Evolutionary conservation across 352 stramenopile genomes (phyloP).

Genomic region (Phytophthora pluvialis): DNA sequence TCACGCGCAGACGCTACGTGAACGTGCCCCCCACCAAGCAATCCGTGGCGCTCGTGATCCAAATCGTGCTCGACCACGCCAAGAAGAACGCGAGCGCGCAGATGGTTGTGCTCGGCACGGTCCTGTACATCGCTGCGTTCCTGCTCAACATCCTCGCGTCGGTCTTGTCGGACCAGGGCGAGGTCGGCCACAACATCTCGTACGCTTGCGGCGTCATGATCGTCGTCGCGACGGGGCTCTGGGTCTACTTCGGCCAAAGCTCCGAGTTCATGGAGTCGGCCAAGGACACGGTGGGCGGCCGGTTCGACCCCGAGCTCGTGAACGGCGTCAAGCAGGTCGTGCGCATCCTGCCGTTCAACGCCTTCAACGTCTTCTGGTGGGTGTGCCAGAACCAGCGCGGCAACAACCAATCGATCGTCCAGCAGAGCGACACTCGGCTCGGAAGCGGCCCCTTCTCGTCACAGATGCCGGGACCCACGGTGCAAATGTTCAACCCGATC

Average conservation of each 20-base stretch:
- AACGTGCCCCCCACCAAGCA: conserved; percentile 41
- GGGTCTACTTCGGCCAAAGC: conserved; percentile 53
- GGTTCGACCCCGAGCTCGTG: conserved; percentile 47
- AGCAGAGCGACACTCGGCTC: conserved; percentile 65
- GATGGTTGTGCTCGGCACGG: conserved; percentile 43
- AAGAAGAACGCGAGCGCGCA: conserved; percentile 33
- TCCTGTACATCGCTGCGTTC: conserved; percentile 45
- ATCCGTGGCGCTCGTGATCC: conserved; percentile 50
- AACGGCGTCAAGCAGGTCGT: conserved; percentile 65
- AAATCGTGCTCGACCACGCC: conserved; percentile 39
- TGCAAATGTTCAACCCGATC: conserved; percentile 58
- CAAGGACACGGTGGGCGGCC: conserved; percentile 47
- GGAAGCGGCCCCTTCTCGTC: conserved; percentile 35
- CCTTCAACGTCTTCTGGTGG: conserved; percentile 68
- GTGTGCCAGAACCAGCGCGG: conserved; percentile 63
- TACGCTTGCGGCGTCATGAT: conserved; percentile 45
- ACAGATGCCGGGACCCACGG: conserved; percentile 55
- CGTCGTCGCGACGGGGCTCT: conserved; percentile 42
- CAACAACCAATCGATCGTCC: conserved; percentile 74
- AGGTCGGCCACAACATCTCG: conserved; percentile 49
- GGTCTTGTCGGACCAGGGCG: conserved; percentile 44
- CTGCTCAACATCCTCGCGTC: conserved; percentile 62
- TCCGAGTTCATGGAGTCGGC: conserved; percentile 51
- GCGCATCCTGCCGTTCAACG: conserved; percentile 32
- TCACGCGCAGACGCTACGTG: conserved; percentile 53